Base-by-base conservation (phyloP, 352 stramenopile species). In the Peronospora tabacina region DNA sequence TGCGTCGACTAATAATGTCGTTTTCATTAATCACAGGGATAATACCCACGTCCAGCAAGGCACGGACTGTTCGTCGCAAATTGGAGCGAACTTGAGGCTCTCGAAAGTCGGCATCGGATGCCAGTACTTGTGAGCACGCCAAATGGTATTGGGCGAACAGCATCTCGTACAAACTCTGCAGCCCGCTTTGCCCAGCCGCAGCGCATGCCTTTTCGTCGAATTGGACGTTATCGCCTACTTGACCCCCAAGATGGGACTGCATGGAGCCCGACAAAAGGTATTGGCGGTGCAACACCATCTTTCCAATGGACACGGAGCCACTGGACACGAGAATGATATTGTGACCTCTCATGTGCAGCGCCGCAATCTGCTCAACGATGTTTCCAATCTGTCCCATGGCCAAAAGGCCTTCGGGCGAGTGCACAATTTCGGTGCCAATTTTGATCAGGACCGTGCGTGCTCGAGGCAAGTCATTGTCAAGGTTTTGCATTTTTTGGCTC, bases 1-100 rank as follows among this genome's bases (percentile, higher is more conserved):
- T 72, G 39, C 81, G 78, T 12, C 54, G 58, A 41, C 78, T 79
- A 49, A 92, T 88, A 37, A 92, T 75, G 57, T 92, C 81, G 55
- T 92, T 92, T 56, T 92, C 81, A 53, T 92, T 92, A 48, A 92
- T 84, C 12, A 92, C 67, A 0, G 81, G 81, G 58, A 92, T 90
- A 52, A 92, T 92, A 4, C 79, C 78, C 20, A 92, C 77, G 36
- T 87, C 72, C 32, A 92, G 55, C 42, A 92, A 63, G 20, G 78
- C 70, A 7, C 61, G 58, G 19, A 92, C 57, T 0, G 81, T 88
- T 15, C 62, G 65, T 48, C 82, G 72, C 38, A 92, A 53, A 52
- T 90, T 92, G 30, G 63, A 54, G 3, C 81, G 76, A 22, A 88
- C 68, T 16, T 61, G 56, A 0, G 79, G 76, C 28, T 79, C 63